Conservation (phyloP, 257 asterid species). For the Solanum dulcamara region DNA sequence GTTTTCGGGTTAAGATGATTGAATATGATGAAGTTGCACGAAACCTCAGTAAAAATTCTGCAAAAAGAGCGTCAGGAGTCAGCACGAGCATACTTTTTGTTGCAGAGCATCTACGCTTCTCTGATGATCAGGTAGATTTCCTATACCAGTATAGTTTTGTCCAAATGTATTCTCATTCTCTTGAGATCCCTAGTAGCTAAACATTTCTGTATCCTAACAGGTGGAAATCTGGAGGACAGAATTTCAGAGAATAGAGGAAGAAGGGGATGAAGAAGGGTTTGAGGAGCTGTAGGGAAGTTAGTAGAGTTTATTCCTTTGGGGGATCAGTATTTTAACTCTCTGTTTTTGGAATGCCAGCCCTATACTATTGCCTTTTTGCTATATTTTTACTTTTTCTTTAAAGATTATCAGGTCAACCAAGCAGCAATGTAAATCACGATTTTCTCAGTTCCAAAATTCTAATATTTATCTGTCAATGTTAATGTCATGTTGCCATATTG, state of each 20-base stretch:
- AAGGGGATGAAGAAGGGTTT: slow-evolving; percentile 82
- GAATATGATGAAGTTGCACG: slow-evolving; percentile 30
- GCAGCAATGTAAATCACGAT: neutral
- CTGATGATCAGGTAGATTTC: slow-evolving; percentile 71
- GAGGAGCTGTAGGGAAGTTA: slow-evolving; percentile 47
- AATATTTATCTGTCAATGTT: neutral
- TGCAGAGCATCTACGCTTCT: slow-evolving; percentile 66
- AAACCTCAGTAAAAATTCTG: slow-evolving; percentile 21
- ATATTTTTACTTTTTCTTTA: neutral
- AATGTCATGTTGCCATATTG: neutral
- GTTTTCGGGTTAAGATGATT: slow-evolving; percentile 36
- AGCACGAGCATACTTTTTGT: slow-evolving; percentile 23
- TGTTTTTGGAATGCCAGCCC: no score
- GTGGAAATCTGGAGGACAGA: slow-evolving; percentile 75
- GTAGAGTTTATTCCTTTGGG: neutral
- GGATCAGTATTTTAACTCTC: neutral
- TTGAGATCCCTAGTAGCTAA: neutral
- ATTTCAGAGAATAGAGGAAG: slow-evolving; percentile 65
- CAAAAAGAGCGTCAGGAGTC: slow-evolving; percentile 3
- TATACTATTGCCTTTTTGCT: neutral
- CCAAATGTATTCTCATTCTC: neutral
- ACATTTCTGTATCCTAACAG: slow-evolving; percentile 17
- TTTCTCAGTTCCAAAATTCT: neutral
- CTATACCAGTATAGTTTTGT: neutral
- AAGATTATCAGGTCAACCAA: neutral